These are phyloP conservation scores for Kwoniella sp. DNA, from an alignment of 768 basidiomycete genomes.

Conservation along the genomic window DNA sequence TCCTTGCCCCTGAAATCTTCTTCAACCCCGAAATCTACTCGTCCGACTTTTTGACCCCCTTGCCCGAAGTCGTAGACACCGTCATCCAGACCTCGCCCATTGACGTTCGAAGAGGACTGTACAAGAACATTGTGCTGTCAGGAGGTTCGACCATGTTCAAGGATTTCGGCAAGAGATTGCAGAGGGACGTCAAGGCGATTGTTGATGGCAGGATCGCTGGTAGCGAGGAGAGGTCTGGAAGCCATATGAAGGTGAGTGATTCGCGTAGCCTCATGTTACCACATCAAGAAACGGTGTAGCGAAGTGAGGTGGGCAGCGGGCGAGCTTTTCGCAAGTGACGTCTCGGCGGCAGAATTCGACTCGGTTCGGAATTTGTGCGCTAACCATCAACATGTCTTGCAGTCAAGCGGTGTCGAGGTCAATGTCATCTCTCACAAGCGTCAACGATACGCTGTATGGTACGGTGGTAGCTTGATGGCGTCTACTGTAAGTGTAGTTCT, in stretches of 20 bases:
- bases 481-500: slow-evolving; percentile 67
- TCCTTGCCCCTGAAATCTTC: slow-evolving; percentile 98
- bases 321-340: too few species aligned
- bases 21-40: slow-evolving; percentile 99
- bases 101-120: slow-evolving; percentile 92
- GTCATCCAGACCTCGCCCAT: slow-evolving; percentile 96
- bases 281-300: too few species aligned
- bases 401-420: slow-evolving; percentile 97
- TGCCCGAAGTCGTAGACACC: slow-evolving; percentile 92
- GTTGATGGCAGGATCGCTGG: slow-evolving; percentile 87
- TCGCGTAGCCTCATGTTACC: too few species aligned
- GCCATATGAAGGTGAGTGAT: slow-evolving; percentile 67
- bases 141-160: slow-evolving; percentile 99
- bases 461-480: slow-evolving; percentile 90
- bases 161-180: slow-evolving; percentile 93
- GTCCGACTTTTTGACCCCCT: slow-evolving; percentile 93
- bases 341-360: too few species aligned
- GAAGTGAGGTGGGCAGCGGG: too few species aligned
- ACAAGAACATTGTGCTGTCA: slow-evolving; percentile 98
- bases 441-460: slow-evolving; percentile 97
- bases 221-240: slow-evolving; percentile 72
- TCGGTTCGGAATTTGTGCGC: background rate
- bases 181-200: slow-evolving; percentile 89
- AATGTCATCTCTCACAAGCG: slow-evolving; percentile 98
- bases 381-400: background rate